Percentiles rank a stretch among this genome's conserved stretches.
These are phyloP conservation scores for Colletotrichum sp. DNA, from an alignment of 2,329 filamentous ascomycete species.

Conservation along the genomic window DNA sequence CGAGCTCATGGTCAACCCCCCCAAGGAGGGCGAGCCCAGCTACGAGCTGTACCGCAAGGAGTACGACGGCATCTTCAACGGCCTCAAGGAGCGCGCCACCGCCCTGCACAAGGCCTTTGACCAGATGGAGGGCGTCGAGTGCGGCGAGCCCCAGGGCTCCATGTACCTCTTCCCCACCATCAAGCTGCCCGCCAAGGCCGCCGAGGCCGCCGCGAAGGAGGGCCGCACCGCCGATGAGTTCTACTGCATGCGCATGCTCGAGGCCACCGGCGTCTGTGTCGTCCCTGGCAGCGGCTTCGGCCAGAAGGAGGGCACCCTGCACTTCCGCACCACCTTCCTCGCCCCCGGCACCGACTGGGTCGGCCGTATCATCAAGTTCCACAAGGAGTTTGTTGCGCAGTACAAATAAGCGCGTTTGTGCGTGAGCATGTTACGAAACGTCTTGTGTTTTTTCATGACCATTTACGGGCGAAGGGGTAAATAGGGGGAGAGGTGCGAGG, in stretches of 20 bases:
- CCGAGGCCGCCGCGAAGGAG: slow-evolving; percentile 76
- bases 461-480: neutral
- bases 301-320: slow-evolving; percentile 87
- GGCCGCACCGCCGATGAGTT: slow-evolving; percentile 85
- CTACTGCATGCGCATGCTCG: slow-evolving; percentile 89
- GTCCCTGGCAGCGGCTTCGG: slow-evolving; percentile 94
- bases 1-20: slow-evolving; percentile 98
- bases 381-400: slow-evolving; percentile 88
- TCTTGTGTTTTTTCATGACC: neutral
- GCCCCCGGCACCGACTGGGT: slow-evolving; percentile 97
- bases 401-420: slow-evolving; percentile 50
- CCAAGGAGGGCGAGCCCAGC: slow-evolving; percentile 80
- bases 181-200: slow-evolving; percentile 75
- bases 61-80: slow-evolving; percentile 81
- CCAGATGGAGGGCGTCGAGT: slow-evolving; percentile 95
- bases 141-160: slow-evolving; percentile 86
- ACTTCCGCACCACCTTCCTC: slow-evolving; percentile 97
- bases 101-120: slow-evolving; percentile 90
- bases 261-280: slow-evolving; percentile 93
- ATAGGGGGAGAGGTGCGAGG: neutral
- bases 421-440: neutral
- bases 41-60: slow-evolving; percentile 84
- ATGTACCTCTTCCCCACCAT: slow-evolving; percentile 99
- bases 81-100: slow-evolving; percentile 78
- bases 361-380: slow-evolving; percentile 84